Evolutionary conservation across 2,329 filamentous ascomycete genomes (phyloP).

Genomic region (Geosmithia flava): DNA sequence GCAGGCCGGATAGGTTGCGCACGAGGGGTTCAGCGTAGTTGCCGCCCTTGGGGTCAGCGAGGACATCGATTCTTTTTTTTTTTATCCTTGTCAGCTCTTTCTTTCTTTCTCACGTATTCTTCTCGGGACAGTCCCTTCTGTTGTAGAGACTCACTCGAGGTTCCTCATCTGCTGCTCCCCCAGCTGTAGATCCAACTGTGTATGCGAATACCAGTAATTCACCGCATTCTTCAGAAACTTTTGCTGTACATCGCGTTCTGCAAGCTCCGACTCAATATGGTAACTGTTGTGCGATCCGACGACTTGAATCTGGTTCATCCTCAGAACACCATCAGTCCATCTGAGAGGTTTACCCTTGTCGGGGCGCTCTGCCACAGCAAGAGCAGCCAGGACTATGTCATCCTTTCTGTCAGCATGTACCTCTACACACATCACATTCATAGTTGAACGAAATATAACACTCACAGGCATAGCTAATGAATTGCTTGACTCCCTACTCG

Average conservation of each 20-base stretch:
- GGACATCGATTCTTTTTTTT: slow-evolving; percentile 23
- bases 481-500: neutral
- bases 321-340: slow-evolving; percentile 19
- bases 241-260: slow-evolving; percentile 26
- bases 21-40: slow-evolving; percentile 2
- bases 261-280: slow-evolving; percentile 28
- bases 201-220: slow-evolving; percentile 32
- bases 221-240: slow-evolving; percentile 22
- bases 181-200: slow-evolving; percentile 28
- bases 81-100: neutral
- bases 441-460: neutral
- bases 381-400: neutral
- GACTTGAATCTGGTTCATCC: slow-evolving; percentile 38
- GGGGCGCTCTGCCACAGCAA: neutral
- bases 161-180: slow-evolving; percentile 30
- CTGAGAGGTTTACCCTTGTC: slow-evolving; percentile 14
- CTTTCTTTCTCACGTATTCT: neutral
- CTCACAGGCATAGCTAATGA: neutral
- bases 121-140: neutral
- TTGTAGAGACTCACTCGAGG: slow-evolving; percentile 18
- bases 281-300: slow-evolving; percentile 39
- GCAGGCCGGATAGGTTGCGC: slow-evolving; percentile 1
- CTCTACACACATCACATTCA: neutral
- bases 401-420: neutral
- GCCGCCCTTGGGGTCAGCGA: slow-evolving; percentile 25